These are phyloP conservation scores for Hypoxylon sp. DNA, from an alignment of 2,329 filamentous ascomycete species.

Conservation along the genomic window DNA sequence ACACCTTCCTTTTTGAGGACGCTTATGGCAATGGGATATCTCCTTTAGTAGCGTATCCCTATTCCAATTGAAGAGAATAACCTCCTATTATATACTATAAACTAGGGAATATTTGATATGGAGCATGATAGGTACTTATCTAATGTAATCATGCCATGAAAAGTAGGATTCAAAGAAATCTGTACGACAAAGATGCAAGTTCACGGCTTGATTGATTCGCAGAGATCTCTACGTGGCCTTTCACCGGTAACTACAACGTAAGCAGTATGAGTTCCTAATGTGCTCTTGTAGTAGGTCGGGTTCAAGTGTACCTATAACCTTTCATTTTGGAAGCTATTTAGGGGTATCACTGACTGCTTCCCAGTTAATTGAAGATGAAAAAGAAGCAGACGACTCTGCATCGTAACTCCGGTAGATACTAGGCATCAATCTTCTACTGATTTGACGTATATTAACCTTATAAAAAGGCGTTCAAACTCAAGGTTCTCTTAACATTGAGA, in stretches of 20 bases:
- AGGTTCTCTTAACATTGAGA: neutral
- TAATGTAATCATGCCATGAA: too few relatives aligned
- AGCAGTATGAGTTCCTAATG: too few relatives aligned
- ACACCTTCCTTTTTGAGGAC: constrained; percentile 35
- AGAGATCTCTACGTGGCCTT: too few relatives aligned
- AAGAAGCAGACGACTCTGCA: neutral
- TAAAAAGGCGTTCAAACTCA: neutral
- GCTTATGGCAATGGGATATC: neutral
- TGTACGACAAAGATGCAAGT: too few relatives aligned
- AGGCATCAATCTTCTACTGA: neutral
- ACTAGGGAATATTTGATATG: neutral
- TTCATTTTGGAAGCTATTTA: too few relatives aligned
- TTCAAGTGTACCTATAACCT: too few relatives aligned
- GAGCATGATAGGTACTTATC: too few relatives aligned
- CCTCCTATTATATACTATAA: neutral
- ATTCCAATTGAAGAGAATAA: constrained; percentile 4
- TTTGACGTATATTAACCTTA: neutral
- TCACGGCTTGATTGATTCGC: too few relatives aligned
- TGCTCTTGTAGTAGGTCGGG: too few relatives aligned
- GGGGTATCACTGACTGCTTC: too few relatives aligned
- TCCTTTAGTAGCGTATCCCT: neutral
- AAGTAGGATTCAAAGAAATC: too few relatives aligned
- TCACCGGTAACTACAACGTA: too few relatives aligned
- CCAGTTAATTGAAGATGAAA: neutral
- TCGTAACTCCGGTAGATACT: neutral